Percentiles rank a stretch among this genome's conserved stretches.
These are phyloP conservation scores for Solanum lycopersicoides DNA, from an alignment of 257 asterid genomes.

Conservation along the genomic window DNA sequence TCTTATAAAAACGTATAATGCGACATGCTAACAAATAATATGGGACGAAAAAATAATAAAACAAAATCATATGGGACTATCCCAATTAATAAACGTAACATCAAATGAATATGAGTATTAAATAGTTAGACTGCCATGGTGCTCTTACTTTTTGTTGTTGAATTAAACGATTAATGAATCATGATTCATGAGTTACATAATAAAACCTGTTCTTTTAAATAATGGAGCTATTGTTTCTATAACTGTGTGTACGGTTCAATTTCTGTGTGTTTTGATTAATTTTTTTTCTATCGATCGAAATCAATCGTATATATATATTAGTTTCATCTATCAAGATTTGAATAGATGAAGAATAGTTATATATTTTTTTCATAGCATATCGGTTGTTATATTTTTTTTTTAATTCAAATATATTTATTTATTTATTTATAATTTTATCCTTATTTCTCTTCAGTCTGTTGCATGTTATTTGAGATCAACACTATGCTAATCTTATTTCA, in stretches of 20 bases:
- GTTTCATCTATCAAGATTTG: too few species aligned
- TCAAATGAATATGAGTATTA: not conserved
- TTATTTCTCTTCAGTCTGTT: not conserved
- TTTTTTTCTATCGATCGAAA: too few species aligned
- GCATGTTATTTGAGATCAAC: not conserved
- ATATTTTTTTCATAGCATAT: too few species aligned
- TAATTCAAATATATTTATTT: too few species aligned
- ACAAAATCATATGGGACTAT: not conserved
- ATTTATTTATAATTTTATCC: too few species aligned
- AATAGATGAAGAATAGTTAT: too few species aligned
- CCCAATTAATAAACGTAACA: not conserved
- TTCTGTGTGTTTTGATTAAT: too few species aligned
- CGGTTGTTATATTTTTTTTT: too few species aligned
- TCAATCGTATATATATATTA: too few species aligned
- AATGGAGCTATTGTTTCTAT: not conserved
- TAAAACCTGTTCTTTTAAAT: not conserved
- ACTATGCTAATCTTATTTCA: not conserved
- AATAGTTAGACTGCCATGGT: not conserved
- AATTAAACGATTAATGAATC: not conserved
- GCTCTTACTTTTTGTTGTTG: not conserved
- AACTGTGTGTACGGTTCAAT: not conserved
- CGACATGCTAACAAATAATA: too few species aligned
- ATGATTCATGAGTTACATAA: not conserved
- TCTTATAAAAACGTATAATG: too few species aligned
- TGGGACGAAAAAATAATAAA: not conserved